Base-by-base conservation (phyloP, 805 yeast genomes). In the Saccharomycopsis fibuligera region DNA sequence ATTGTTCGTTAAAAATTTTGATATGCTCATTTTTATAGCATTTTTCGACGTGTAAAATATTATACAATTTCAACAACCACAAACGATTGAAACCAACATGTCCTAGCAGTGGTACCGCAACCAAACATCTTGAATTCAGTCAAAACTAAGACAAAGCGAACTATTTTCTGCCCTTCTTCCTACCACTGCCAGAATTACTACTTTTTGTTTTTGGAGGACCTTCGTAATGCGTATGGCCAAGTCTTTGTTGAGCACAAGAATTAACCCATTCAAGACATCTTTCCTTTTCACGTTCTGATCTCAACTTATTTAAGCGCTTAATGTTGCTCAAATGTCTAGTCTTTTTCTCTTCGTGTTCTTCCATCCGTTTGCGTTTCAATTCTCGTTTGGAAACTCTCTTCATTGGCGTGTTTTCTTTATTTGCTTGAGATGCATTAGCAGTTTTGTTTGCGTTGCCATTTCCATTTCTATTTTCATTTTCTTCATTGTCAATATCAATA, bases 201-300 rank as follows among this genome's bases (percentile, higher is more conserved):
- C 31, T 10, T 21, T 46, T 46, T 35, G 41, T 4, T 29, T 41
- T 48, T 45, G 35, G 37, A 14, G 5, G 45, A 10, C 85, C 86
- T 14, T 78, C 84, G 53, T 76, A 80, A 51, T 80, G 77, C 0
- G 73, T 64, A 51, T 70, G 69, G 3, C 79, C 85, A 14, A 69
- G 63, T 36, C 62, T 60, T 10, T 77, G 82, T 14, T 73, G 54
- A 1, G 86, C 85, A 16, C 70, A 64, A 6, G 78, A 70, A 57
- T 81, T 81, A 23, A 78, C 79, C 86, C 87, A 81, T 49, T 76
- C 78, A 2, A 71, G 58, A 29, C 79, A 77, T 45, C 81, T 62
- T 19, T 67, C 65, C 44, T 66, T 57, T 50, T 69, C 77, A 46
- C 73, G 65, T 21, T 72, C 70, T 12, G 64, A 60, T 41, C 61